phyloP scores from a whole-genome alignment of 2,329 filamentous ascomycete genomes.

The Pyrenochaeta sp. region DNA sequence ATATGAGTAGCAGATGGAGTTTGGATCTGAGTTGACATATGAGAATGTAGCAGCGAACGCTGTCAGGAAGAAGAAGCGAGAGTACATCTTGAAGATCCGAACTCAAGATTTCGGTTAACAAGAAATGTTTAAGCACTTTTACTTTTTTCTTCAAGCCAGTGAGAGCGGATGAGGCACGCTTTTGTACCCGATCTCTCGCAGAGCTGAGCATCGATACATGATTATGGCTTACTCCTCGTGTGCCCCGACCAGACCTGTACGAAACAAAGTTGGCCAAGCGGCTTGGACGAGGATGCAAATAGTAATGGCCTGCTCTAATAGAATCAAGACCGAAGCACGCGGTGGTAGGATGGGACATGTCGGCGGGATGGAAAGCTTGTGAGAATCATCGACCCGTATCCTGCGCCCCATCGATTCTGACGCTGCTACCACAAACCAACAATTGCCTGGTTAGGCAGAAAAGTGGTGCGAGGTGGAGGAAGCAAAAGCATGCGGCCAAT shows the following conservation, averaged over 20 bases:
- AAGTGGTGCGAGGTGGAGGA: conserved; percentile 13
- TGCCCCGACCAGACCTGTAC: conserved; percentile 15
- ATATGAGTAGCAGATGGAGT: conserved; percentile 46
- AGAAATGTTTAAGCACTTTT: background rate
- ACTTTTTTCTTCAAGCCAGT: conserved; percentile 1
- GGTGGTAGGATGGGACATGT: conserved; percentile 21
- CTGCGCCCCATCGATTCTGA: conserved; percentile 17
- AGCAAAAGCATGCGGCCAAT: conserved; percentile 18
- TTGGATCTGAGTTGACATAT: conserved; percentile 28
- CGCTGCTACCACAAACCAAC: background rate
- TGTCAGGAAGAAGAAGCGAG: conserved; percentile 33
- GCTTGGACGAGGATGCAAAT: conserved; percentile 26
- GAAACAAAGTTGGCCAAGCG: conserved; percentile 21
- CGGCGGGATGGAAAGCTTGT: conserved; percentile 24
- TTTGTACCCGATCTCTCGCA: conserved; percentile 25
- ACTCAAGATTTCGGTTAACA: conserved; percentile 4
- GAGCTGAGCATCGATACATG: conserved; percentile 15
- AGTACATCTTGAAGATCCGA: conserved; percentile 31
- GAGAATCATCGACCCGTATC: conserved; percentile 14
- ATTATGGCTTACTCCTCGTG: conserved; percentile 15
- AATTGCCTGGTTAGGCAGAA: background rate
- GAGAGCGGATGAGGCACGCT: conserved; percentile 22
- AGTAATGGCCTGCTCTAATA: conserved; percentile 20
- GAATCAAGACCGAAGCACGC: conserved; percentile 25
- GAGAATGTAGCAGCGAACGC: conserved; percentile 36